Conservation (phyloP, 768 basidiomycete genomes). For the Hydnum rufescens region DNA sequence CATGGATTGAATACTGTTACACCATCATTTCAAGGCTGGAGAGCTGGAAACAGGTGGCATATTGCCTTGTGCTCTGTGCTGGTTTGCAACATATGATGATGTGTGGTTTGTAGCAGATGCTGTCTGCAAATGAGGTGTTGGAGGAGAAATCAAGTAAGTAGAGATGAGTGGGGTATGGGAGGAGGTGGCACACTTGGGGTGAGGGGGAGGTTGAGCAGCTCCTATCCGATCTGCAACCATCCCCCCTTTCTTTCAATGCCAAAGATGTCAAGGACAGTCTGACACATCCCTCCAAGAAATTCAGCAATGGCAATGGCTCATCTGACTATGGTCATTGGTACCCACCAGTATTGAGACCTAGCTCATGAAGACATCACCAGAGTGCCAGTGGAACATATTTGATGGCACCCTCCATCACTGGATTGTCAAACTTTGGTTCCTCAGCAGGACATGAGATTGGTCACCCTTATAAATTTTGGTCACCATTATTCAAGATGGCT, state of each 20-base stretch:
- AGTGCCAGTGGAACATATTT: neutral
- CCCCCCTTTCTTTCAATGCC: neutral
- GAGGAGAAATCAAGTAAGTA: no score
- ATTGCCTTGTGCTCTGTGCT: no score
- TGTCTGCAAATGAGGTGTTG: no score
- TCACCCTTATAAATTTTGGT: slow-evolving; percentile 26
- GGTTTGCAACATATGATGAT: no score
- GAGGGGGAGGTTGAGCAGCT: slow-evolving; percentile 42
- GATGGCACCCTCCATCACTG: neutral
- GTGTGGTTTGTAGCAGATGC: no score
- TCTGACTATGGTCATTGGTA: neutral
- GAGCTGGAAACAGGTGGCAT: neutral
- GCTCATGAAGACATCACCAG: neutral
- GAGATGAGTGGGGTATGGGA: no score
- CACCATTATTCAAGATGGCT: slow-evolving; percentile 46
- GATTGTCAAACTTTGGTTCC: neutral
- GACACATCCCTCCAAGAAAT: neutral
- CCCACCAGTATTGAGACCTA: neutral
- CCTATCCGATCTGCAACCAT: neutral
- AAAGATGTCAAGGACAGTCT: neutral
- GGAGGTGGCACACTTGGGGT: no score
- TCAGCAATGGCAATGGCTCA: neutral
- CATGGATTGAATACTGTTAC: neutral
- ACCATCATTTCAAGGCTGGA: neutral
- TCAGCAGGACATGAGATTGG: neutral